phyloP scores from a whole-genome alignment of 345 rosid species.

The Firmiana major region DNA sequence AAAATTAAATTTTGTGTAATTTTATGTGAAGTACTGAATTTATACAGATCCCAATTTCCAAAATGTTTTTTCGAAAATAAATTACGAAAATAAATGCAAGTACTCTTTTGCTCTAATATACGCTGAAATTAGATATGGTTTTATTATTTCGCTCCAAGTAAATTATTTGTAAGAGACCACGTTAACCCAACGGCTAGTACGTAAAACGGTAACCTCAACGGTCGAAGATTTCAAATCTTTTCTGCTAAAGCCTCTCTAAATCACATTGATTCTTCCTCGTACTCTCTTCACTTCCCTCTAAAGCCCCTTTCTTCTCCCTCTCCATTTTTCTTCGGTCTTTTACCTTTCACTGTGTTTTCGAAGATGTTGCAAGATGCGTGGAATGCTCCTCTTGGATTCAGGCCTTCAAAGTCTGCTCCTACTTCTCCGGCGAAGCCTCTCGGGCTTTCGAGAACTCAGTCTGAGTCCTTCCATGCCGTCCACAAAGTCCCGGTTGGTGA shows the following conservation, averaged over 20 bases:
- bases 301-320: not conserved
- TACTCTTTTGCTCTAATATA: slow-evolving; percentile 2
- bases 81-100: too few relatives aligned
- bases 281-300: slow-evolving; percentile 3
- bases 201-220: slow-evolving; percentile 59
- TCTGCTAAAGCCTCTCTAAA: slow-evolving; percentile 28
- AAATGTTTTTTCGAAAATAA: too few relatives aligned
- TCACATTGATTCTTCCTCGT: slow-evolving; percentile 15
- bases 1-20: too few relatives aligned
- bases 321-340: not conserved
- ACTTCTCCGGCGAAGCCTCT: slow-evolving; percentile 90
- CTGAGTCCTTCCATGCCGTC: slow-evolving; percentile 81
- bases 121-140: not conserved
- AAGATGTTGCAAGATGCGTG: slow-evolving; percentile 81
- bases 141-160: not conserved
- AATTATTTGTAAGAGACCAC: not conserved
- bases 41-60: too few relatives aligned
- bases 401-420: slow-evolving; percentile 88
- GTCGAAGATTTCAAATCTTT: slow-evolving; percentile 39
- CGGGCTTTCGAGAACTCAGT: slow-evolving; percentile 63
- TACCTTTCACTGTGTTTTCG: not conserved
- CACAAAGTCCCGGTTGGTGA: slow-evolving; percentile 96
- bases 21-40: too few relatives aligned
- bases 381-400: slow-evolving; percentile 80
- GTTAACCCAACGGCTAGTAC: slow-evolving; percentile 63